Conservation (phyloP, 2,329 filamentous ascomycete genomes). For the Ophiosphaerella narmari region DNA sequence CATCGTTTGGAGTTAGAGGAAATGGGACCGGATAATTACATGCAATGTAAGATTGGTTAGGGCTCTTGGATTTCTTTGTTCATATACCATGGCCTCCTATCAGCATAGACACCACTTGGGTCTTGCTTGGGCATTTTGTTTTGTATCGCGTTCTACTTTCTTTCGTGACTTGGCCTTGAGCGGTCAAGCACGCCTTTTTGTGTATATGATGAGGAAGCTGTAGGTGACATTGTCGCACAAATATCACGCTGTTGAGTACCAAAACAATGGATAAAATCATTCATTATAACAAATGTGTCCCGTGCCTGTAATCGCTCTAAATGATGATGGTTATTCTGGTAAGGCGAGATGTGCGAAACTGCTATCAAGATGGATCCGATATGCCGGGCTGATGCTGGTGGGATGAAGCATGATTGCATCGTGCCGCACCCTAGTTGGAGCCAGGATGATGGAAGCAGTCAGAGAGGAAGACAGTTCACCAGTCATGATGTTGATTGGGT, state of each 20-base stretch:
- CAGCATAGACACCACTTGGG: constrained; percentile 11
- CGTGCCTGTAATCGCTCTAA: no score
- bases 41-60: constrained; percentile 12
- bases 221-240: constrained; percentile 14
- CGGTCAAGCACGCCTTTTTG: constrained; percentile 19
- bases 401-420: background rate
- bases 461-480: background rate
- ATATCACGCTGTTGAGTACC: constrained; percentile 16
- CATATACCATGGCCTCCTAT: constrained; percentile 14
- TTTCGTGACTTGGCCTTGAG: constrained; percentile 18
- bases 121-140: constrained; percentile 10
- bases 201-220: constrained; percentile 12
- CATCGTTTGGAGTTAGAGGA: constrained; percentile 31
- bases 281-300: constrained; percentile 2
- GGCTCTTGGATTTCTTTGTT: constrained; percentile 19
- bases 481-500: constrained; percentile 15
- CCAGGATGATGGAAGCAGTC: background rate
- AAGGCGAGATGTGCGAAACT: no score
- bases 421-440: no score
- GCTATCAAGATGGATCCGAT: no score
- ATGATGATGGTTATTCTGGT: background rate
- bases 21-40: constrained; percentile 11
- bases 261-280: constrained; percentile 15
- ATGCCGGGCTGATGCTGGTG: background rate
- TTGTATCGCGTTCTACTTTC: constrained; percentile 16